These are phyloP conservation scores for Nyctanthes arbortristis DNA, from an alignment of 257 asterid genomes.

Conservation along the genomic window DNA sequence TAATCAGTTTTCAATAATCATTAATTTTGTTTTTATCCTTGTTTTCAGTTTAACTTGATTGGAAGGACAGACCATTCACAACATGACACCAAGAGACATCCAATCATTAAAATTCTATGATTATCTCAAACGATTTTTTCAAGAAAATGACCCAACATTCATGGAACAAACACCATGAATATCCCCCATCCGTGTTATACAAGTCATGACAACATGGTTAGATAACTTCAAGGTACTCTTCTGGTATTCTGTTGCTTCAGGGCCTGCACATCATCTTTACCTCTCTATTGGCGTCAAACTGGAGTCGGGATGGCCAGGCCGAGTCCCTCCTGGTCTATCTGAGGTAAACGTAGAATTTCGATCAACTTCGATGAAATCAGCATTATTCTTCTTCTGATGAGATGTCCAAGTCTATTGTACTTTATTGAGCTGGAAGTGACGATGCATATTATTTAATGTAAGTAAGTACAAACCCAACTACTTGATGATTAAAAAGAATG, in stretches of 20 bases:
- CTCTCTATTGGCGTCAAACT: background rate
- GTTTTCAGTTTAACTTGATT: conserved; percentile 5
- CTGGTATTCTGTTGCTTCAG: background rate
- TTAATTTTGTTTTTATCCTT: background rate
- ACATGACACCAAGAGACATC: conserved; percentile 27
- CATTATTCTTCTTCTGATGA: conserved; percentile 12
- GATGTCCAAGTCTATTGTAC: conserved; percentile 19
- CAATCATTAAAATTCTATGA: conserved; percentile 17
- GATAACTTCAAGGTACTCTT: conserved; percentile 18
- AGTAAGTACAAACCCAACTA: conserved; percentile 38
- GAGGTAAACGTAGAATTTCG: background rate
- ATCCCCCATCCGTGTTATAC: conserved; percentile 13
- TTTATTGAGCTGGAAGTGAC: conserved; percentile 7
- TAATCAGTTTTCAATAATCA: no score
- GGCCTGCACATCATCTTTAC: conserved; percentile 24
- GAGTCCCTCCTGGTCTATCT: no score
- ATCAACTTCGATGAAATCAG: conserved; percentile 13
- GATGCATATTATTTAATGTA: background rate
- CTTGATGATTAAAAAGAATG: conserved; percentile 32
- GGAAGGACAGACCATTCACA: conserved; percentile 4
- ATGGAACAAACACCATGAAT: conserved; percentile 5
- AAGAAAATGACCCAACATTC: conserved; percentile 20
- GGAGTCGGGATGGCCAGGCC: background rate
- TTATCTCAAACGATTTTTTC: conserved; percentile 21
- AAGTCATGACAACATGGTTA: conserved; percentile 20